phyloP scores from a whole-genome alignment of 768 basidiomycete species.

The Tylopilus subfusipes region DNA sequence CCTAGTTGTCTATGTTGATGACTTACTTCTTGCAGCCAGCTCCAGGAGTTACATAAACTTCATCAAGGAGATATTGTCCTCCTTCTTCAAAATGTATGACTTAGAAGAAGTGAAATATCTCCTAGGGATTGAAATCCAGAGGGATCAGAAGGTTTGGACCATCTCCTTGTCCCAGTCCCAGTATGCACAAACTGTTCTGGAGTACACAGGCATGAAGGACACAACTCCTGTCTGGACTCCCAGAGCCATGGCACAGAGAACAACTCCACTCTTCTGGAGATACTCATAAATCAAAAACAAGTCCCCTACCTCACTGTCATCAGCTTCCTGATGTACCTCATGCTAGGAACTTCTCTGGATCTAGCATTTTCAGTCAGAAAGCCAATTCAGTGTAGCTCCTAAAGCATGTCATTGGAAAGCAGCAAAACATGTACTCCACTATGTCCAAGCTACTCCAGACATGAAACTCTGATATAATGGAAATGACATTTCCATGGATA shows the following conservation, averaged over 20 bases:
- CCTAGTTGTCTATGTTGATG: too few relatives aligned
- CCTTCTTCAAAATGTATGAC: too few relatives aligned
- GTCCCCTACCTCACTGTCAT: not conserved
- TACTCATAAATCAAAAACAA: not conserved
- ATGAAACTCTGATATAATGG: not conserved
- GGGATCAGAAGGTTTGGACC: too few relatives aligned
- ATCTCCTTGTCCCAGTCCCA: too few relatives aligned
- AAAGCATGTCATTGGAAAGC: not conserved
- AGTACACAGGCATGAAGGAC: too few relatives aligned
- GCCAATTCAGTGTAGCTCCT: not conserved
- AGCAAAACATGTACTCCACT: not conserved
- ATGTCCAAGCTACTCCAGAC: not conserved
- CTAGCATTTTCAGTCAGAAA: not conserved
- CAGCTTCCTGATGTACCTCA: conserved; percentile 1
- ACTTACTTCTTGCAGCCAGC: too few relatives aligned
- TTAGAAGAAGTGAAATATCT: too few relatives aligned
- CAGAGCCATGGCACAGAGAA: not conserved
- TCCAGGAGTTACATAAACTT: too few relatives aligned
- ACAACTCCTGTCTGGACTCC: conserved; percentile 1
- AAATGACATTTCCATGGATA: too few relatives aligned
- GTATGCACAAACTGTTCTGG: too few relatives aligned
- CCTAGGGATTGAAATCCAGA: too few relatives aligned
- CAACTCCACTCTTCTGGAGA: not conserved
- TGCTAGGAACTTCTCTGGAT: not conserved
- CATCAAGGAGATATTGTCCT: too few relatives aligned